Conservation (phyloP, 768 basidiomycete genomes). For the Lanmaoa rubissima region DNA sequence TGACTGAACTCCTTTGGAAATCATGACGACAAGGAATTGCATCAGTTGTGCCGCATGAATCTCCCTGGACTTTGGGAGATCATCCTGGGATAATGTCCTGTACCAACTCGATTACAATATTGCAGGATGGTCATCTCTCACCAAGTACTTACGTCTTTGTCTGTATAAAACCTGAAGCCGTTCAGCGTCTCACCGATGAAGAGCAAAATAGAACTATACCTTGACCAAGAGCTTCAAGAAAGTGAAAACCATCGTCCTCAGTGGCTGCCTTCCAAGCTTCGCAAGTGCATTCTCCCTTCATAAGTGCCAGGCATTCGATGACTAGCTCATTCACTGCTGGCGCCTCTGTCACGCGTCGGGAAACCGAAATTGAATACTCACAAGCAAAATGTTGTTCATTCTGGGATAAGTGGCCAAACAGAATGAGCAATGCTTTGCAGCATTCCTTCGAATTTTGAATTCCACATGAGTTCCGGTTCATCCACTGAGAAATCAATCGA, state of each 20-base stretch:
- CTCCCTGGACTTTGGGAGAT: slow-evolving; percentile 4
- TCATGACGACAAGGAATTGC: slow-evolving; percentile 25
- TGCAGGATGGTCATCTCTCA: background rate
- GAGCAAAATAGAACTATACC: slow-evolving; percentile 13
- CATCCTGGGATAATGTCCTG: slow-evolving; percentile 15
- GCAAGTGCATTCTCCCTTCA: slow-evolving; percentile 10
- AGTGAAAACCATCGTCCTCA: slow-evolving; percentile 7
- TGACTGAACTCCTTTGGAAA: slow-evolving; percentile 18
- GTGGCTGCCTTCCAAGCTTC: slow-evolving; percentile 24
- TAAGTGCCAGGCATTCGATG: slow-evolving; percentile 18
- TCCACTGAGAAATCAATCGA: slow-evolving; percentile 22
- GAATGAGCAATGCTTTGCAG: slow-evolving; percentile 28
- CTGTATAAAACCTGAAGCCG: slow-evolving; percentile 11
- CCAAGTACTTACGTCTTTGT: slow-evolving; percentile 15
- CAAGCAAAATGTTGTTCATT: slow-evolving; percentile 19
- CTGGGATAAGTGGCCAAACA: slow-evolving; percentile 24
- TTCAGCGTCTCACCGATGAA: slow-evolving; percentile 1
- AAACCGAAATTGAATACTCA: slow-evolving; percentile 9
- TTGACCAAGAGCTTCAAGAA: slow-evolving; percentile 18
- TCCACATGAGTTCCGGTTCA: slow-evolving; percentile 21
- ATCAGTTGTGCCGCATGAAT: slow-evolving; percentile 17
- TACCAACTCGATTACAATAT: background rate
- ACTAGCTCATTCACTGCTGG: slow-evolving; percentile 19
- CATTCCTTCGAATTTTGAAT: slow-evolving; percentile 30
- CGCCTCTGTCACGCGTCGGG: background rate